Evolutionary conservation across 441 rosid species (phyloP), one percentile per base, ranked within the genome.

Genomic region (Rhodomyrtus psidioides): DNA sequence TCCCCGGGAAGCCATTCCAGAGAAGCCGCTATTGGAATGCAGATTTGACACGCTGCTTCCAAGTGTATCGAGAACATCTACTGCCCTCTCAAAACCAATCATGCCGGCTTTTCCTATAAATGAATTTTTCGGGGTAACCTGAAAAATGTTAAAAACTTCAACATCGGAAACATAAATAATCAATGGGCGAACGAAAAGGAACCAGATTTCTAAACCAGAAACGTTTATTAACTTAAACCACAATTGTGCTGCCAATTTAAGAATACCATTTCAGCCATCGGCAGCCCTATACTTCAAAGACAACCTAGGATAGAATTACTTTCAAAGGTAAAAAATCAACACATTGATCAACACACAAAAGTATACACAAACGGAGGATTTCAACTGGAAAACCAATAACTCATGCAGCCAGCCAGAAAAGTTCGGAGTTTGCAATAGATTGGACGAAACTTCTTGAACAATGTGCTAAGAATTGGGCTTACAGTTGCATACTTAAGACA

Each of bases 41-140:
- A 96, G 88, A 89, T 93, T 91, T 23, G 98, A 91, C 95, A 97
- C 90, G 82, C 97, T 95, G 88, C 98, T 97, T 85, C 99, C 99
- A 2, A 97, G 89, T 75, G 95, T 94, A 88, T 95, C 99, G 24
- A 97, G 82, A 85, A 94, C 97, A 57, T 92, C 98, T 10, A 97
- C 94, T 6, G 98, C 97, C 92, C 89, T 95, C 88, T 93, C 98
- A 27, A 95, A 75, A 55, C 98, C 94, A 44, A 90, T 87, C 5
- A 91, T 86, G 39, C 98, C 93, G 27, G 97, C 97, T 87, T 92
- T 92, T 90, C 96, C 99, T 51, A 95, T 88, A 89, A 95, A 90
- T 59, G 97, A 93, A 82, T 90, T 93, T 92, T 88, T 95, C 74
- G 92, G 94, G 62, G 84, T 79, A 84, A 85, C 88, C 98, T 95